These are phyloP conservation scores for Leishmania guyanensis DNA, from an alignment of 208 protist species.

Conservation along the genomic window DNA sequence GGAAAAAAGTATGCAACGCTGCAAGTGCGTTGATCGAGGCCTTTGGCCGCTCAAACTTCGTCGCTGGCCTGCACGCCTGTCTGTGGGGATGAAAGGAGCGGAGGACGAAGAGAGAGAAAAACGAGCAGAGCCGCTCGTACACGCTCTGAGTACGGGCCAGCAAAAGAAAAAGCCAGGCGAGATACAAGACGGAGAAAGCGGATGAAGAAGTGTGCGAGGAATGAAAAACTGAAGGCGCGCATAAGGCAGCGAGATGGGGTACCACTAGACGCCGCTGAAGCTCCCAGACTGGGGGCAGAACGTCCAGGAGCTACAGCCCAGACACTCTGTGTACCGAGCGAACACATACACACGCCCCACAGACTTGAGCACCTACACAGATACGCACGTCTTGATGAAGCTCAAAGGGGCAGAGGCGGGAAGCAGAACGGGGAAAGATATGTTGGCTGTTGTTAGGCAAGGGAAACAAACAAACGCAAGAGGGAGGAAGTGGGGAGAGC, in stretches of 20 bases:
- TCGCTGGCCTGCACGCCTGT: background rate
- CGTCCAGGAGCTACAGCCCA: background rate
- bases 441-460: background rate
- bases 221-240: background rate
- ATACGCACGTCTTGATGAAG: background rate
- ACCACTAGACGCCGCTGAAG: background rate
- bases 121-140: background rate
- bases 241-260: background rate
- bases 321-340: background rate
- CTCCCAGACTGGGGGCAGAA: background rate
- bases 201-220: too few relatives aligned
- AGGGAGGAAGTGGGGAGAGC: background rate
- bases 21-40: background rate
- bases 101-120: slow-evolving; percentile 4
- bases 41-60: background rate
- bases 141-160: background rate
- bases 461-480: background rate
- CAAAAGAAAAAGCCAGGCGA: background rate
- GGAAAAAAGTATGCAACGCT: background rate
- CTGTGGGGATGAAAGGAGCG: background rate
- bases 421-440: background rate
- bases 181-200: background rate
- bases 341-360: background rate
- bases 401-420: background rate
- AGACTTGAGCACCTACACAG: background rate